Conservation (phyloP, 139 green algal species). For the Volvox reticuliferus region DNA sequence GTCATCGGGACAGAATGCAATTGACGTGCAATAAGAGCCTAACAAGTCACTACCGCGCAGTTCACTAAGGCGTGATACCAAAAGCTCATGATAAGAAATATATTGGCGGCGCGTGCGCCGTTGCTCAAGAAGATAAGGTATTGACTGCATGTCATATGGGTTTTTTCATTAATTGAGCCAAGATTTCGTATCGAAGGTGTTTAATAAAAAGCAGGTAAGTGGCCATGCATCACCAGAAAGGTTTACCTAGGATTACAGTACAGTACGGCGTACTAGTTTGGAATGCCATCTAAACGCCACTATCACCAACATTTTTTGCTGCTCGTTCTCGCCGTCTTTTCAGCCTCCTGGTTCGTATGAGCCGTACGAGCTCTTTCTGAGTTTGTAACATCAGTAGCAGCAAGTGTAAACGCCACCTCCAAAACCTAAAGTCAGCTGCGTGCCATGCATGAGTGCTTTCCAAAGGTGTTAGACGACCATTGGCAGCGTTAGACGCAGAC, state of each 20-base stretch:
- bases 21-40: not conserved
- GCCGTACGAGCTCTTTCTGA: too few relatives aligned
- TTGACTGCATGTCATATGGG: not conserved
- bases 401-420: not conserved
- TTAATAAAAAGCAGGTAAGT: too few relatives aligned
- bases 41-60: not conserved
- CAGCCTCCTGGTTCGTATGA: too few relatives aligned
- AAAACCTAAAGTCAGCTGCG: not conserved
- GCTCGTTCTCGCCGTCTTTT: too few relatives aligned
- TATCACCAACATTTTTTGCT: too few relatives aligned
- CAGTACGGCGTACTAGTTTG: not conserved
- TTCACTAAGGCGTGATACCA: not conserved
- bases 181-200: too few relatives aligned
- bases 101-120: not conserved
- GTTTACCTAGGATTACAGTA: not conserved
- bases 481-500: not conserved
- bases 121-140: slow-evolving; percentile 6
- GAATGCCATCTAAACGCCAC: too few relatives aligned
- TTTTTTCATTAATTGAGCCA: not conserved
- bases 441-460: not conserved
- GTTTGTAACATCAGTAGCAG: too few relatives aligned
- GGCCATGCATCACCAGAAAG: too few relatives aligned
- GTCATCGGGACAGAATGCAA: slow-evolving; percentile 9
- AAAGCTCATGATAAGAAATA: not conserved
- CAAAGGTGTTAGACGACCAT: not conserved